Evolutionary conservation across 2,329 filamentous ascomycete genomes (phyloP).

Genomic region (Ophiostoma novo-ulmi): DNA sequence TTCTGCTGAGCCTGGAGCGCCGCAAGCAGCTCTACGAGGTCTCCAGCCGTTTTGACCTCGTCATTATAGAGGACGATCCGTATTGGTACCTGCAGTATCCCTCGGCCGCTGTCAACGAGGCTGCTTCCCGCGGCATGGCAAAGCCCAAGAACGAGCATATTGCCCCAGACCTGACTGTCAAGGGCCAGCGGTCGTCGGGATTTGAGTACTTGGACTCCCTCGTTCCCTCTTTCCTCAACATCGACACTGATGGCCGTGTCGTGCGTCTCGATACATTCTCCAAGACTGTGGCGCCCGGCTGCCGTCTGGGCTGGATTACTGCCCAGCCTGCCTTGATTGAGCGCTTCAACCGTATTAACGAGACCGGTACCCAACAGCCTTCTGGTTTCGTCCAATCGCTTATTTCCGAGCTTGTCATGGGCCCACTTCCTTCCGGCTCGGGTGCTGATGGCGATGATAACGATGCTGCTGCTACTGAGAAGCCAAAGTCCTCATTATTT

Average conservation of each 20-base stretch:
- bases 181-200: conserved; percentile 48
- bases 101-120: conserved; percentile 53
- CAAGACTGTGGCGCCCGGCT: conserved; percentile 87
- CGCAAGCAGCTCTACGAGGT: conserved; percentile 74
- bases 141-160: conserved; percentile 29
- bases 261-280: conserved; percentile 89
- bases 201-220: conserved; percentile 78
- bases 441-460: conserved; percentile 11
- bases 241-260: conserved; percentile 83
- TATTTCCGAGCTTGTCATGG: conserved; percentile 71
- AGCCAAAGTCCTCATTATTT: conserved; percentile 29
- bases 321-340: conserved; percentile 74
- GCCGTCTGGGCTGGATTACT: conserved; percentile 85
- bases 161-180: conserved; percentile 19
- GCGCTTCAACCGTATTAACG: conserved; percentile 62
- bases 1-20: conserved; percentile 66
- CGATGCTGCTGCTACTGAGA: not conserved
- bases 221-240: conserved; percentile 71
- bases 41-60: conserved; percentile 77
- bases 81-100: conserved; percentile 95
- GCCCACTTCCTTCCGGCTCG: conserved; percentile 52
- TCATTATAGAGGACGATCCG: conserved; percentile 91
- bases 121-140: conserved; percentile 43
- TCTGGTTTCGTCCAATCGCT: conserved; percentile 86
- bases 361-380: conserved; percentile 74